phyloP scores from a whole-genome alignment of 768 basidiomycete species.

The Podaxis sp. region DNA sequence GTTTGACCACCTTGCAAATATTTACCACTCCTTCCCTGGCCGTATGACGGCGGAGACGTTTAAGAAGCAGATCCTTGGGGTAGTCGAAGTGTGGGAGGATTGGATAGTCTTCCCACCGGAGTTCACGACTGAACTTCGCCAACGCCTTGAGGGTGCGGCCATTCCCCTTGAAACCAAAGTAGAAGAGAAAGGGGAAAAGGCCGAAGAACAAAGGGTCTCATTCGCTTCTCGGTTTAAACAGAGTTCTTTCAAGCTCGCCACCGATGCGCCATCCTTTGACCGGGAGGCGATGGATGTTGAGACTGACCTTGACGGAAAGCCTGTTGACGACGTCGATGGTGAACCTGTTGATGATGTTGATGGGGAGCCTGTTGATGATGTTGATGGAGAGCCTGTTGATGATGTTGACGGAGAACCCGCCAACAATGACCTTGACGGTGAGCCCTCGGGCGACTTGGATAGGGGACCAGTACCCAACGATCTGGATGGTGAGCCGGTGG shows the following conservation, averaged over 20 bases:
- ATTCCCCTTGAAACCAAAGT: conserved; percentile 24
- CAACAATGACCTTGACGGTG: conserved; percentile 46
- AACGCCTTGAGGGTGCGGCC: conserved; percentile 63
- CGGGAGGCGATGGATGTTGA: not conserved
- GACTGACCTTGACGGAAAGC: conserved; percentile 14
- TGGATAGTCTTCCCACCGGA: conserved; percentile 96
- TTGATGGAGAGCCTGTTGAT: conserved; percentile 33
- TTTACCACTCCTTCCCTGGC: conserved; percentile 95
- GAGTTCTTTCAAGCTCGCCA: conserved; percentile 72
- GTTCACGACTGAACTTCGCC: conserved; percentile 69
- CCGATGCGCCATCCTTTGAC: conserved; percentile 20
- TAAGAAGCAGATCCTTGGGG: conserved; percentile 83
- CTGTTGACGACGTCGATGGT: conserved; percentile 32
- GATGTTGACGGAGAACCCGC: conserved; percentile 31
- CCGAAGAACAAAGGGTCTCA: conserved; percentile 2
- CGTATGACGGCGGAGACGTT: conserved; percentile 95
- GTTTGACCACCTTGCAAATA: conserved; percentile 91
- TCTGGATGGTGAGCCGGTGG: conserved; percentile 34
- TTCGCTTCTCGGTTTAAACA: conserved; percentile 69
- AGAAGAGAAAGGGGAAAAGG: conserved; percentile 22
- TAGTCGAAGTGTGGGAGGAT: conserved; percentile 96
- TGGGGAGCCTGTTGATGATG: conserved; percentile 17
- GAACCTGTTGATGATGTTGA: conserved; percentile 31
- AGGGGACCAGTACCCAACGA: conserved; percentile 24
- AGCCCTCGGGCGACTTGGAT: conserved; percentile 31